phyloP scores from a whole-genome alignment of 78 protist species.

The Guillardia theta region DNA sequence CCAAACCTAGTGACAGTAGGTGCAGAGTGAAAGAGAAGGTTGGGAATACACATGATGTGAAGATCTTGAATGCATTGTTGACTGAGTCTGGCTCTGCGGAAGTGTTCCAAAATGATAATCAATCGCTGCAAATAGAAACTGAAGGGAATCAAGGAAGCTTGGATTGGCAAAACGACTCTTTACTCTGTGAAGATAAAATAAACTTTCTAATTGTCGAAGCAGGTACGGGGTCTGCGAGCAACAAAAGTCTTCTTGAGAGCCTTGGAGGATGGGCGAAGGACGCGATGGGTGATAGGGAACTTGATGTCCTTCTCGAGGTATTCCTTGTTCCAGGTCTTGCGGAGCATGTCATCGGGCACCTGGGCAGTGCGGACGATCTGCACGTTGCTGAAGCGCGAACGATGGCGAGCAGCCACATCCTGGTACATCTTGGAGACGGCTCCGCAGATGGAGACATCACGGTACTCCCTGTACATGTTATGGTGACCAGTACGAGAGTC shows the following conservation, averaged over 20 bases:
- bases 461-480: constrained; percentile 92
- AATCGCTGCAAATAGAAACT: too few species aligned
- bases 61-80: too few species aligned
- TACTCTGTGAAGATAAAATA: too few species aligned
- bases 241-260: constrained; percentile 19
- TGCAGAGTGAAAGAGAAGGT: too few species aligned
- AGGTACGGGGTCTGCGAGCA: constrained; percentile 26
- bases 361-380: constrained; percentile 89
- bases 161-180: too few species aligned
- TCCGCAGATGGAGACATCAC: background rate
- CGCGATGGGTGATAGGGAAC: constrained; percentile 65
- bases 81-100: too few species aligned
- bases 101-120: too few species aligned
- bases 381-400: constrained; percentile 80
- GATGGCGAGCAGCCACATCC: constrained; percentile 97
- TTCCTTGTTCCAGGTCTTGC: constrained; percentile 72
- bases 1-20: too few species aligned
- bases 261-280: background rate
- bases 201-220: background rate
- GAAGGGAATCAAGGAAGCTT: too few species aligned
- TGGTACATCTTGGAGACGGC: constrained; percentile 40
- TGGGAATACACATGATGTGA: too few species aligned
- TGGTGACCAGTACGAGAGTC: constrained; percentile 93
- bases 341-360: constrained; percentile 60
- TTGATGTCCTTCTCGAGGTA: constrained; percentile 60